Base-by-base conservation (phyloP, 441 rosid species). In the Corymbia calophylla region DNA sequence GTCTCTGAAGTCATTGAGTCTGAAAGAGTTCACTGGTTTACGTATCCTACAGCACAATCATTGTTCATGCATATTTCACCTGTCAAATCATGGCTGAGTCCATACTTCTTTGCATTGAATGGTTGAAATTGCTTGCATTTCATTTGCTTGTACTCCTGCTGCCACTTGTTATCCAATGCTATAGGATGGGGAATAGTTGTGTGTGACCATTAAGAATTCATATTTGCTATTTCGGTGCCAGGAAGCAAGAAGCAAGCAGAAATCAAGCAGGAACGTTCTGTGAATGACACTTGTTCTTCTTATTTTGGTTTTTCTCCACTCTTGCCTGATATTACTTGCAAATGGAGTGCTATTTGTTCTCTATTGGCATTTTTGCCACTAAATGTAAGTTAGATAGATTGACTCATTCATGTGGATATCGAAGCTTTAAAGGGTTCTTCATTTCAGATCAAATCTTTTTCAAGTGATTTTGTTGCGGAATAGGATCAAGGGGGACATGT, bases 21-120 rank as follows among this genome's bases (percentile, higher is more conserved):
- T 98, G 92, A 98, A 98, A 93, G 98, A 98, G 92, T 98, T 98
- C 92, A 97, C 99, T 88, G 95, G 95, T 12, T 93, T 97, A 84
- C 53, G 99, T 98, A 96, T 98, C 97, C 97, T 95, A 91, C 31
- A 53, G 86, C 81, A 19, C 56, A 51, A 88, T 88, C 51, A 53
- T 88, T 89, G 80, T 88, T 60, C 60, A 17, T 53, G 88, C 87
- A 53, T 88, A 15, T 47, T 70, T 54, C 73, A 53, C 32, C 49
- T 86, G 32, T 56, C 27, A 87, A 35, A 44, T 35, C 14, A 58
- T 17, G 31, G 2, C 18, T 58, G 51, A 31, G 54, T 49, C 14
- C 31, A 19, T 85, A 32, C 86, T 64, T 55, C 19, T 87, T 51
- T 53, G 49, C 88, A 27, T 48, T 49, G 44, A 54, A 27, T 31